Evolutionary conservation across 768 basidiomycete genomes (phyloP), one percentile per base, ranked within the genome.

Genomic region (Collybia sp.): DNA sequence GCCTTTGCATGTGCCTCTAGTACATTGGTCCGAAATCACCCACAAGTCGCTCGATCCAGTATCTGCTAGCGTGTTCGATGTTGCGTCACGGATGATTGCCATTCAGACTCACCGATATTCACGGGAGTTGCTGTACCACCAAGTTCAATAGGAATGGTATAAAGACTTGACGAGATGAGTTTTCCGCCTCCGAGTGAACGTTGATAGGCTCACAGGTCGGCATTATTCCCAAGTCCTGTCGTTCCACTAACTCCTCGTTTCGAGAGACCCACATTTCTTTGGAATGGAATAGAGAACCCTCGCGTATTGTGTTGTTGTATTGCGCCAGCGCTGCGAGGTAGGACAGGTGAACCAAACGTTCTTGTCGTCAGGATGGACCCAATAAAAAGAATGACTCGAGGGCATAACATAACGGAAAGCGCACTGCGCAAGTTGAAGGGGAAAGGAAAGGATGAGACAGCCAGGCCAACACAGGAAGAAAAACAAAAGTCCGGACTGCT

Each of bases 31-130:
- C 0, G 82, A 79, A 17, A 81, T 61, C 4, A 83, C 72, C 85
- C 85, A 87, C 6, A 86, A 61, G 53, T 87, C 84, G 31, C 81
- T 78, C 3, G 85, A 86, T 16, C 85, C 85, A 2, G 85, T 85
- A 53, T 86, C 84, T 84, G 11, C 11, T 2, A 19, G 9, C 16
- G 10, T 42, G 11, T 17, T 50, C 36, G 45, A 17, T n/a, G 40
- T 18, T 17, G 16, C n/a, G 12, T 30, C 10, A 17, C 6, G 16
- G 16, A 30, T 10, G 12, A 31, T 11, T 34, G 30, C 3, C 15
- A 12, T 17, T 3, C 5, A 18, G 3, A 41, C 58, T 18, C 8
- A 68, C 65, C 66, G 18, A 66, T 50, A 44, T 66, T 64, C 34
- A 66, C 56, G 12, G 64, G 55, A 17, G 58, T 50, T 25, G 62